phyloP scores from a whole-genome alignment of 352 stramenopile species.

The Elongisporangium senticosum region DNA sequence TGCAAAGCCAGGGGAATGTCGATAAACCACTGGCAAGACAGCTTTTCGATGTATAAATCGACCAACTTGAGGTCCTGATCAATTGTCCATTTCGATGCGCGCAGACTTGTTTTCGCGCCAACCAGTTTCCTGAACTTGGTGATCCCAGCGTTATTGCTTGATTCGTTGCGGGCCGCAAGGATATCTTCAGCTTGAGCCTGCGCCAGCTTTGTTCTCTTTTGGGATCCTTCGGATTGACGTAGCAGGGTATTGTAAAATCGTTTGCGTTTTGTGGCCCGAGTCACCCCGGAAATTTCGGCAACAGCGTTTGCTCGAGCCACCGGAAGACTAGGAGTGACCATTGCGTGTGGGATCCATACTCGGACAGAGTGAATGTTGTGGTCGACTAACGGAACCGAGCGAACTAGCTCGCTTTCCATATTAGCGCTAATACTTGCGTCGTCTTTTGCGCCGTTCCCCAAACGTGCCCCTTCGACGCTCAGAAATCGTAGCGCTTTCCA shows the following conservation, averaged over 20 bases:
- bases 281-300: slow-evolving; percentile 25
- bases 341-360: slow-evolving; percentile 57
- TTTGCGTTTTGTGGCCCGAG: slow-evolving; percentile 53
- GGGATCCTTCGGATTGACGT: slow-evolving; percentile 3
- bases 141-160: slow-evolving; percentile 24
- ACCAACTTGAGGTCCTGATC: slow-evolving; percentile 64
- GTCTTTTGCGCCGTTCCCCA: slow-evolving; percentile 32
- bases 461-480: slow-evolving; percentile 51
- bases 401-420: slow-evolving; percentile 48
- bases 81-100: slow-evolving; percentile 54
- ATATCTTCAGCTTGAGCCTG: slow-evolving; percentile 8
- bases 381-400: slow-evolving; percentile 46
- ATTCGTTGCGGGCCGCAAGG: not conserved
- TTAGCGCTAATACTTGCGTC: slow-evolving; percentile 40
- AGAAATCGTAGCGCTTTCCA: slow-evolving; percentile 74
- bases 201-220: slow-evolving; percentile 25
- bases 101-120: slow-evolving; percentile 41
- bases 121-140: slow-evolving; percentile 43
- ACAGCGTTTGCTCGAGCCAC: slow-evolving; percentile 54
- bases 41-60: slow-evolving; percentile 67
- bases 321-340: slow-evolving; percentile 28
- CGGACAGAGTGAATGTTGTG: slow-evolving; percentile 66
- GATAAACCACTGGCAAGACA: slow-evolving; percentile 73
- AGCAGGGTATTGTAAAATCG: slow-evolving; percentile 22
- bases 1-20: slow-evolving; percentile 69